Evolutionary conservation across 2,329 filamentous ascomycete species (phyloP).

Genomic region (Daldinia eschscholtzii): DNA sequence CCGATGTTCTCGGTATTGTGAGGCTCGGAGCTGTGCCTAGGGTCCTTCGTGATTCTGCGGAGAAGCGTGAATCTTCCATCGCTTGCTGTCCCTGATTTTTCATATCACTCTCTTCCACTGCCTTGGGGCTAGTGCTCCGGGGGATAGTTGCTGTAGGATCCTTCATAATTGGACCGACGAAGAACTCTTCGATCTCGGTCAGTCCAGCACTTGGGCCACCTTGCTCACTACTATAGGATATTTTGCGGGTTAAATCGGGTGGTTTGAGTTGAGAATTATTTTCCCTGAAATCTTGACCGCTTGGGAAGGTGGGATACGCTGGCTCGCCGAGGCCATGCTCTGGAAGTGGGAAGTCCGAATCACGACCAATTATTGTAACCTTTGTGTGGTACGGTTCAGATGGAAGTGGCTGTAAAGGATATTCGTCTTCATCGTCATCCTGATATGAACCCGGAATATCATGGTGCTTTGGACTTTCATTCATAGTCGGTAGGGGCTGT

Average conservation of each 20-base stretch:
- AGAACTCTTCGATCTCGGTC: slow-evolving; percentile 51
- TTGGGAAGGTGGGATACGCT: slow-evolving; percentile 14
- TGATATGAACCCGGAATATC: slow-evolving; percentile 53
- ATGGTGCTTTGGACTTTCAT: slow-evolving; percentile 45
- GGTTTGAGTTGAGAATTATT: slow-evolving; percentile 29
- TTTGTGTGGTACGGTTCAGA: slow-evolving; percentile 60
- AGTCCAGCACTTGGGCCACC: slow-evolving; percentile 46
- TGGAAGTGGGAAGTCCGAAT: slow-evolving; percentile 54
- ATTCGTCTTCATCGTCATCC: slow-evolving; percentile 56
- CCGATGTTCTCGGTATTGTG: slow-evolving; percentile 60
- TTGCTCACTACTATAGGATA: slow-evolving; percentile 40
- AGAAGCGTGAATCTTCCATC: slow-evolving; percentile 47
- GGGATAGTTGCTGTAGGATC: slow-evolving; percentile 41
- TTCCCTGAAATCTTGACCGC: slow-evolving; percentile 24
- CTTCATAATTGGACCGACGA: slow-evolving; percentile 49
- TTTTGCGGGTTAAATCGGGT: slow-evolving; percentile 22
- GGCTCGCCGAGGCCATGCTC: slow-evolving; percentile 28
- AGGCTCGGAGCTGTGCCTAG: slow-evolving; percentile 61
- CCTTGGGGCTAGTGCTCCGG: slow-evolving; percentile 35
- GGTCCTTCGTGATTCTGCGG: slow-evolving; percentile 49
- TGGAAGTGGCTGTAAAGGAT: slow-evolving; percentile 54
- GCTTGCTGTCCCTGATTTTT: slow-evolving; percentile 37
- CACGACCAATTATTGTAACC: slow-evolving; percentile 64
- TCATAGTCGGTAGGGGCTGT: slow-evolving; percentile 48
- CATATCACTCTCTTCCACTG: slow-evolving; percentile 33